Evolutionary conservation across 2,329 filamentous ascomycete species (phyloP).

Genomic region (Coleophoma cylindrospora): DNA sequence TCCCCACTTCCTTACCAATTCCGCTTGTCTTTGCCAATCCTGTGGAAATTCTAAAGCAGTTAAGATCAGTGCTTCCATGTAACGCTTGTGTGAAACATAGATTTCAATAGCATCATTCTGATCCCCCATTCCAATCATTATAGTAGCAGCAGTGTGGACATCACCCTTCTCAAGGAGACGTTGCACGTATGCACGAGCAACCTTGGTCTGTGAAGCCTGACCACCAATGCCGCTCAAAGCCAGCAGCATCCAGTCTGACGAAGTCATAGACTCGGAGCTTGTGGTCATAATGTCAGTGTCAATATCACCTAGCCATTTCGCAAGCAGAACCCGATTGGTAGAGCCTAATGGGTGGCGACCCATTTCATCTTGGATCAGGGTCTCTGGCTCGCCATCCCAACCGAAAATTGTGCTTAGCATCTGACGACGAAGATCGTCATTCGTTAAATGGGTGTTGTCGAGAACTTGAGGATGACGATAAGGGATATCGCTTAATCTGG

Average conservation of each 20-base stretch:
- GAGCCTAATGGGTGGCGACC: conserved; percentile 68
- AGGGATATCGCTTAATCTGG: conserved; percentile 74
- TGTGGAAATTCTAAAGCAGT: conserved; percentile 76
- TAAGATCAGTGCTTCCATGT: conserved; percentile 88
- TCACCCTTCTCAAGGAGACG: conserved; percentile 85
- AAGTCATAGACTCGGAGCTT: conserved; percentile 81
- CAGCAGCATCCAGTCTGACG: conserved; percentile 94
- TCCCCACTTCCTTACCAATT: conserved; percentile 90
- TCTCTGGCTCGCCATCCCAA: conserved; percentile 81
- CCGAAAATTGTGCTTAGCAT: conserved; percentile 95
- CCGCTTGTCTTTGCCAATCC: conserved; percentile 88
- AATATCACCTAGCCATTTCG: conserved; percentile 89
- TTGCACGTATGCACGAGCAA: conserved; percentile 87
- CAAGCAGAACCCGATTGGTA: conserved; percentile 72
- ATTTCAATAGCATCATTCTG: conserved; percentile 93
- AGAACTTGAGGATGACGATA: conserved; percentile 64
- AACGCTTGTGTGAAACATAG: conserved; percentile 86
- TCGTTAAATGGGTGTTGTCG: conserved; percentile 57
- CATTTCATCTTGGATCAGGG: conserved; percentile 81
- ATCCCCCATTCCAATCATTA: conserved; percentile 88
- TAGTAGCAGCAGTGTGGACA: conserved; percentile 85
- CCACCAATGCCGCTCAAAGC: conserved; percentile 84
- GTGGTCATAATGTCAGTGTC: conserved; percentile 76
- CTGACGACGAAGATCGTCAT: conserved; percentile 77
- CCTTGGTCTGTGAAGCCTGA: conserved; percentile 75